Base-by-base conservation (phyloP, 1,139 yeast species). In the Fermentozyma sake region DNA sequence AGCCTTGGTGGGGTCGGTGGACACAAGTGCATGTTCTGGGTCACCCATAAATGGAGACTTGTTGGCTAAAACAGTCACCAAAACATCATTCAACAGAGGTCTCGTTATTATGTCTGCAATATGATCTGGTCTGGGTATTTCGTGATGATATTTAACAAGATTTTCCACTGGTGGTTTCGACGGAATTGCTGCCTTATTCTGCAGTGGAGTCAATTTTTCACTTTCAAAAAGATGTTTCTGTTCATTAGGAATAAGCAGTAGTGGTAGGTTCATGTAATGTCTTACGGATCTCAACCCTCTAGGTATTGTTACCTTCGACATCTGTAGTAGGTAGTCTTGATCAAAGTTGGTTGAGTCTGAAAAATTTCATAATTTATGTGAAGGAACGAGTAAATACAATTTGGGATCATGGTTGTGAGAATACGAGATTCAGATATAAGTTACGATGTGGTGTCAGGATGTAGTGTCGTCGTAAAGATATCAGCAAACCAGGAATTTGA, bases 101-200 rank as follows among this genome's bases (percentile, higher is more conserved):
- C 41, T 44, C 2, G 55, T 39, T n/a, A 60, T 36, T 12, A 61
- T 34, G 33, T 65, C 71, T 3, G 61, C 56, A 7, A 60, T 48
- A 14, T 50, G 47, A 24, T 57, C 57, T 2, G 73, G 72, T 25
- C 51, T 45, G 12, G 49, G 38, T 24, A 67, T 61, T 19, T 62
- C 60, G 28, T 50, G 48, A 33, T 55, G 54, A 22, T 48, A 37
- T 33, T 50, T 55, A 4, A 37, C 34, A 1, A 45, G 27, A 11
- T 39, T 20, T 2, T n/a, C 21, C 17, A 32, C 27, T 18, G 16
- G 18, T 6, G 48, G 48, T 34, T 42, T 48, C 14, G 46, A 32
- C 3, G 70, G 72, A 7, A 65, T 55, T 7, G 67, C 62, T 3
- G 55, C 60, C 12, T 33, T 39, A 30, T 58, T 53, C 26, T 61